Evolutionary conservation across 805 yeast species (phyloP).

Genomic region (Pichia gijzeniarum): DNA sequence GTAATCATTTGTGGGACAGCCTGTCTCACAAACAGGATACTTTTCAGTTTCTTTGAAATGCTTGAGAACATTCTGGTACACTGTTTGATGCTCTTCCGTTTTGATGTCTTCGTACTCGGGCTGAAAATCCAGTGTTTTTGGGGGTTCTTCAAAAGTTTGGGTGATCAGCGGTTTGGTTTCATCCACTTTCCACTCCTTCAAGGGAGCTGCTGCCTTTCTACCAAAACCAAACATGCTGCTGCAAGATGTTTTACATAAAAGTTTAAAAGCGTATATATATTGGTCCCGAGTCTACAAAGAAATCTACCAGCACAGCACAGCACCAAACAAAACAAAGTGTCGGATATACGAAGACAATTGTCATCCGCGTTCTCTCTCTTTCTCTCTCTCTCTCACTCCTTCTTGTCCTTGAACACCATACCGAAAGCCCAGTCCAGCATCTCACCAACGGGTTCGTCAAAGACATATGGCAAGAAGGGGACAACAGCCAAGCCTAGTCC

Average conservation of each 20-base stretch:
- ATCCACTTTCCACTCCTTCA: conserved; percentile 26
- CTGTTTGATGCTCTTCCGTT: conserved; percentile 45
- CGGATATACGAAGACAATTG: no score
- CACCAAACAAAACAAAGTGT: no score
- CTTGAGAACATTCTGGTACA: conserved; percentile 50
- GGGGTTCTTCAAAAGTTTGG: conserved; percentile 50
- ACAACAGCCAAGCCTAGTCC: conserved; percentile 72
- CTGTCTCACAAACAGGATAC: conserved; percentile 45
- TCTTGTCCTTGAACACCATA: no score
- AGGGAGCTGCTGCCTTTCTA: conserved; percentile 14
- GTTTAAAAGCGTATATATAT: not conserved
- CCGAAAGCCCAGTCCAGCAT: conserved; percentile 59
- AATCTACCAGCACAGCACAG: no score
- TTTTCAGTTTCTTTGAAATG: conserved; percentile 49
- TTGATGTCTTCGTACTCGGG: conserved; percentile 44
- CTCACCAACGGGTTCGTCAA: conserved; percentile 77
- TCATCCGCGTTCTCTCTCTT: no score
- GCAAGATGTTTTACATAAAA: not conserved
- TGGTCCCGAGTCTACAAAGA: no score
- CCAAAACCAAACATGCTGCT: conserved; percentile 29
- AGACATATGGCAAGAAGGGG: conserved; percentile 69
- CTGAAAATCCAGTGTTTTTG: conserved; percentile 26
- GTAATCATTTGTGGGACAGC: conserved; percentile 26
- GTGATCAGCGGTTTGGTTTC: conserved; percentile 18
- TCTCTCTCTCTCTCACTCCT: no score